These are phyloP conservation scores for Vigna reflexopilosa DNA, from an alignment of 306 rosid species.

Conservation along the genomic window DNA sequence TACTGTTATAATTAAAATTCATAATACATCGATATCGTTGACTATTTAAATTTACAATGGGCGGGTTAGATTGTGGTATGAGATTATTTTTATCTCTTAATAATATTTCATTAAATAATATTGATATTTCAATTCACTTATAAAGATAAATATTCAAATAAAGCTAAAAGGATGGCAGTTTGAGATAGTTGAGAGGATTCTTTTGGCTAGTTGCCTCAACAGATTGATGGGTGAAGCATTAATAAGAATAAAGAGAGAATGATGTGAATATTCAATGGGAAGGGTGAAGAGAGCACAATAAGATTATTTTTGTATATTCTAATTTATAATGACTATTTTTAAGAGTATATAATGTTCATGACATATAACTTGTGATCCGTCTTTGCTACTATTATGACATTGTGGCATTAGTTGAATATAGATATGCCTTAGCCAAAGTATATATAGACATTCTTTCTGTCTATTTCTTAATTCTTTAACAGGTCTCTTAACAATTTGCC, in stretches of 20 bases:
- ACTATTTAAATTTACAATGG: not conserved
- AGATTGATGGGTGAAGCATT: not conserved
- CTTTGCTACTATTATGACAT: not conserved
- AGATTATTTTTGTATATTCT: not conserved
- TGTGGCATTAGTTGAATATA: not conserved
- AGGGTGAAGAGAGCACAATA: not conserved
- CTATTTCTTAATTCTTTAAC: not conserved
- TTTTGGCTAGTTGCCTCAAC: not conserved
- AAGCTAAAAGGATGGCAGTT: not conserved
- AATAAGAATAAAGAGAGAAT: not conserved
- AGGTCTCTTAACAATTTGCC: not conserved
- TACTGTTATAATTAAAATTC: not conserved
- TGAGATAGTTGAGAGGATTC: not conserved
- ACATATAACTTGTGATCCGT: not conserved
- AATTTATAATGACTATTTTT: not conserved
- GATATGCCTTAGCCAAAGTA: not conserved
- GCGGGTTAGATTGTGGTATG: not conserved
- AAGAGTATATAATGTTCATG: not conserved
- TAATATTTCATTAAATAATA: not conserved
- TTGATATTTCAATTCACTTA: not conserved
- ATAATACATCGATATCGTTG: not conserved
- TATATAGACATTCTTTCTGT: not conserved
- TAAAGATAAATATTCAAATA: not conserved
- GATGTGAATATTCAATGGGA: not conserved
- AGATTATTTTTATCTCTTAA: not conserved